phyloP scores from a whole-genome alignment of 1,284 basidiomycete genomes.

The Ustilago cynodontis region DNA sequence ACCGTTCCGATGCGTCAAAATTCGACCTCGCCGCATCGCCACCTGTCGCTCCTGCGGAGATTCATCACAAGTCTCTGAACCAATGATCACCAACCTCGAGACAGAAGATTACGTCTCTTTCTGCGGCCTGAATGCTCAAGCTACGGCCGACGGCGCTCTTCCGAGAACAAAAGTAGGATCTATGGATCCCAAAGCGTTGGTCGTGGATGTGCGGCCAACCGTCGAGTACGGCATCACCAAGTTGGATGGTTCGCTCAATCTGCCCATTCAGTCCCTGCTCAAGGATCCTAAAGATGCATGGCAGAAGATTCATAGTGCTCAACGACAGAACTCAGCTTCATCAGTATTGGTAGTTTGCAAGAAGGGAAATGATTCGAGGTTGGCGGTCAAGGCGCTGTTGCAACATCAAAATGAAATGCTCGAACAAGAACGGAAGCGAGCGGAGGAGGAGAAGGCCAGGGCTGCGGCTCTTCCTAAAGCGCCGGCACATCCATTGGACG shows the following conservation, averaged over 20 bases:
- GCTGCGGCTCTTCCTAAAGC: neutral
- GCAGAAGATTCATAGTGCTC: conserved; percentile 43
- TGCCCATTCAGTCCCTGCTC: conserved; percentile 77
- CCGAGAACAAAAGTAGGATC: conserved; percentile 74
- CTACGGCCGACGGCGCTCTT: conserved; percentile 70
- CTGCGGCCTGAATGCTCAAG: conserved; percentile 46
- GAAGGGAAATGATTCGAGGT: conserved; percentile 68
- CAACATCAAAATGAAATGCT: conserved; percentile 81
- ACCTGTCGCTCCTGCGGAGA: conserved; percentile 65
- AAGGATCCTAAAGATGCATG: conserved; percentile 74
- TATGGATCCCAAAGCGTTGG: conserved; percentile 69
- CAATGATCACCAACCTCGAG: conserved; percentile 53
- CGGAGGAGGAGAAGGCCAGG: neutral
- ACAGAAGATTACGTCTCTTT: conserved; percentile 63
- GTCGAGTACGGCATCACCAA: conserved; percentile 89
- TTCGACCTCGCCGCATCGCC: conserved; percentile 73
- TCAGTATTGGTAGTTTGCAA: conserved; percentile 38
- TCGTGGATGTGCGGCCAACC: conserved; percentile 86
- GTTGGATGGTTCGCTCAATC: conserved; percentile 79
- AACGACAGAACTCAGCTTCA: neutral
- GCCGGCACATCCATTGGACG: conserved; percentile 20
- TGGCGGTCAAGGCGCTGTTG: conserved; percentile 21
- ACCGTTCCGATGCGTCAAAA: conserved; percentile 84
- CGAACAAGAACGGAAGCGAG: neutral
- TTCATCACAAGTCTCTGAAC: conserved; percentile 25